These are phyloP conservation scores for Bacidia rubella DNA, from an alignment of 495 filamentous ascomycete genomes.

Conservation along the genomic window DNA sequence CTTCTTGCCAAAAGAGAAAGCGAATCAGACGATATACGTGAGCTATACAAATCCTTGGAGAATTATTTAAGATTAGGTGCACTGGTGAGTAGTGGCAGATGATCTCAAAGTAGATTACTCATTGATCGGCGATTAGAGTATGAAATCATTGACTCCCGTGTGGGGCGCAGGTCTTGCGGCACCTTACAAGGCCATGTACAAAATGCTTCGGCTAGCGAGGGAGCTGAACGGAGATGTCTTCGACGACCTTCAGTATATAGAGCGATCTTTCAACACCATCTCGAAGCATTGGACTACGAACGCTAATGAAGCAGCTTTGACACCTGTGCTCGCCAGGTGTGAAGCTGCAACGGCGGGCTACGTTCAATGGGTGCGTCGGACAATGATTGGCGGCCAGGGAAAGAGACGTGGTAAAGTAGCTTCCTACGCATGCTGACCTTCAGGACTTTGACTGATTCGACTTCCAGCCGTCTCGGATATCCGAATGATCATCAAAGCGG, in stretches of 20 bases:
- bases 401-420: neutral
- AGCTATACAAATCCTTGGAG: too few relatives aligned
- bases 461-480: too few relatives aligned
- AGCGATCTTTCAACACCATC: neutral
- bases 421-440: neutral
- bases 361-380: too few relatives aligned
- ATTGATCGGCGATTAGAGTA: neutral
- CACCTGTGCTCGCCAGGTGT: neutral
- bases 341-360: too few relatives aligned
- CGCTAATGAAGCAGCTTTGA: neutral
- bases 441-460: neutral
- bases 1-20: too few relatives aligned
- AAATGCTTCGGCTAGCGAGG: neutral
- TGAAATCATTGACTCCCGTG: neutral
- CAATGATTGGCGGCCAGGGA: too few relatives aligned
- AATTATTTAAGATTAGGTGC: too few relatives aligned
- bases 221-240: neutral
- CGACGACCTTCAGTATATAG: constrained; percentile 3
- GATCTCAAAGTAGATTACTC: neutral
- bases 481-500: too few relatives aligned
- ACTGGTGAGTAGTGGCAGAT: too few relatives aligned
- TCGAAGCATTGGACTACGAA: neutral
- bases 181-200: neutral
- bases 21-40: too few relatives aligned
- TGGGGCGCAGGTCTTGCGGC: neutral